phyloP scores from a whole-genome alignment of 2,329 filamentous ascomycete genomes.

The Microsporum ferrugineum region DNA sequence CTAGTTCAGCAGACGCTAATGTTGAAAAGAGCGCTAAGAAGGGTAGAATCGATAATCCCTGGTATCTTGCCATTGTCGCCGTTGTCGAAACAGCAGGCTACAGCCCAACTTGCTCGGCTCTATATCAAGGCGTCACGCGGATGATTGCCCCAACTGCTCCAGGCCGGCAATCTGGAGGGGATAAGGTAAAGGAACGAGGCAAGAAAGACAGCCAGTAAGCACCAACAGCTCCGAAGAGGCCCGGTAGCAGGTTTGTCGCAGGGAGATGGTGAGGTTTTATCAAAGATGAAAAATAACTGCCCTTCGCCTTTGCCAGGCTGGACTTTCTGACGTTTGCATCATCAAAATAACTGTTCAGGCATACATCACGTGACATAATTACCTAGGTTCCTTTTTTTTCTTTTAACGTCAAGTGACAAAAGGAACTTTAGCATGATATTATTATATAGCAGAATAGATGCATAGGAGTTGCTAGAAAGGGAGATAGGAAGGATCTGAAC shows the following conservation, averaged over 20 bases:
- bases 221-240: background rate
- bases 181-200: background rate
- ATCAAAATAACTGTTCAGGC: background rate
- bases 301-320: background rate
- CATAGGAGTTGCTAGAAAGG: too few species aligned
- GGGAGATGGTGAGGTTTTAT: background rate
- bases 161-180: background rate
- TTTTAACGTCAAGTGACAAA: background rate
- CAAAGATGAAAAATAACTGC: background rate
- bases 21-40: conserved; percentile 13
- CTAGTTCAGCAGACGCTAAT: conserved; percentile 14
- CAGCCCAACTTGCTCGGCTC: background rate
- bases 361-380: background rate
- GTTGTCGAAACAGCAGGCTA: background rate
- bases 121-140: background rate
- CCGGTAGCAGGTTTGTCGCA: background rate
- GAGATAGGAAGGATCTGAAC: background rate
- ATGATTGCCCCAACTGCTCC: background rate
- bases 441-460: background rate
- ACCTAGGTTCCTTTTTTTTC: background rate
- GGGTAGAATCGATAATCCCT: conserved; percentile 9
- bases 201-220: background rate
- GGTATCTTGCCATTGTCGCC: background rate
- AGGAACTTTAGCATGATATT: background rate
- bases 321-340: background rate